phyloP scores from a whole-genome alignment of 2,329 filamentous ascomycete species.

The Metarhizium humberi region DNA sequence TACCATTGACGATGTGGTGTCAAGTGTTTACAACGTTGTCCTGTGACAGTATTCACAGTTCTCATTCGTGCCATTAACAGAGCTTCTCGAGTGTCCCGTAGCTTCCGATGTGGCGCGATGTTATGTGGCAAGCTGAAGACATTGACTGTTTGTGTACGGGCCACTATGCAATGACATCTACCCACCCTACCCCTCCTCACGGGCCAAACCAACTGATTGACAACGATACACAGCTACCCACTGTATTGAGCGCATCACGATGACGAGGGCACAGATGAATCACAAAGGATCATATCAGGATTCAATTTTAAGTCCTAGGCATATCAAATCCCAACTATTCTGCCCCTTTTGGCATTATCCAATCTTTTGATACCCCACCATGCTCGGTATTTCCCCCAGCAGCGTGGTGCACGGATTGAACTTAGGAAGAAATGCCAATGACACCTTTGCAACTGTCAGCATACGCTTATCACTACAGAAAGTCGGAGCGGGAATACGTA shows the following conservation, averaged over 20 bases:
- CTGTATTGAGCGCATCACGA: not conserved
- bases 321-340: not conserved
- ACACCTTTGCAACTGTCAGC: slow-evolving; percentile 47
- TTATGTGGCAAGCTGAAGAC: not conserved
- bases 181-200: not conserved
- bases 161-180: too few species aligned
- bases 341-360: not conserved
- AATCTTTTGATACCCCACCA: not conserved
- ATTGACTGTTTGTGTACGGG: not conserved
- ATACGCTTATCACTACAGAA: not conserved
- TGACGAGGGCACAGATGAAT: not conserved
- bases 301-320: not conserved
- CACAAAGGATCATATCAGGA: not conserved
- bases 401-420: not conserved
- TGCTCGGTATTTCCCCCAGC: not conserved
- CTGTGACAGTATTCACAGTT: too few species aligned
- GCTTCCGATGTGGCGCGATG: too few species aligned
- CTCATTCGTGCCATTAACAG: too few species aligned
- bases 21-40: not conserved
- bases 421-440: slow-evolving; percentile 76
- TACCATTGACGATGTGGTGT: not conserved
- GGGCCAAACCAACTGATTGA: not conserved
- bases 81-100: too few species aligned
- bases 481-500: slow-evolving; percentile 32
- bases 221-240: not conserved